Evolutionary conservation across 257 asterid genomes (phyloP), one percentile per base, ranked within the genome.

Genomic region (Nemophila menziesii): DNA sequence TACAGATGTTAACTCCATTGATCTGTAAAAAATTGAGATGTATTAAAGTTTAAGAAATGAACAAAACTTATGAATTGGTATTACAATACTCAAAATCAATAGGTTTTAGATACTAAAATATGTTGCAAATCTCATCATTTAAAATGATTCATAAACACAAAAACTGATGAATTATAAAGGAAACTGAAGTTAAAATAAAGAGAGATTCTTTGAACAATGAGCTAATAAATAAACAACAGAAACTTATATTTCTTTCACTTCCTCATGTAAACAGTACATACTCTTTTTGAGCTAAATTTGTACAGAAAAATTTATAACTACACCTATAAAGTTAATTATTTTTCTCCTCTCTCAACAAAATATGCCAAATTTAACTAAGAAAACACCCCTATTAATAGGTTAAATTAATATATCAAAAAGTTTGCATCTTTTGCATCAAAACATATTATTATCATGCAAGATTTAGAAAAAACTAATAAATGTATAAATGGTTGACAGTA

Each of bases 1-100:
- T 52, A 72, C 63, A 36, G 92, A 69, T 55, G 82, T 68, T 39
- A 67, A 59, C 63, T 81, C 96, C 96, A 85, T 78, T 44, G 67
- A 61, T 75, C 96, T 81, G 78, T 50, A 38, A 49, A 63, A 16
- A 37, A 33, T 19, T 17, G 12, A 51, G 10, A 20, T 12, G 20
- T 7, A 16, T 5, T 43, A 4, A 8, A 5, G 18, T 43, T 12
- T 18, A 8, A 19, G 8, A 7, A 11, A 40, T 39, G n/a, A 2
- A 2, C 7, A 13, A 29, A 29, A 13, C 36, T 29, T 29, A 29
- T 29, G 36, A 29, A 5, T 7, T 29, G 12, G 36, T 29, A 3
- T 29, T 10, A 9, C 8, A 3, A 29, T 7, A 7, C 36, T 3
- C 36, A 29, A 29, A 29, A 10, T 13, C 36, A 7, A 10, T 29